phyloP scores from a whole-genome alignment of 805 yeast species.

The Myxozyma neotropica region DNA sequence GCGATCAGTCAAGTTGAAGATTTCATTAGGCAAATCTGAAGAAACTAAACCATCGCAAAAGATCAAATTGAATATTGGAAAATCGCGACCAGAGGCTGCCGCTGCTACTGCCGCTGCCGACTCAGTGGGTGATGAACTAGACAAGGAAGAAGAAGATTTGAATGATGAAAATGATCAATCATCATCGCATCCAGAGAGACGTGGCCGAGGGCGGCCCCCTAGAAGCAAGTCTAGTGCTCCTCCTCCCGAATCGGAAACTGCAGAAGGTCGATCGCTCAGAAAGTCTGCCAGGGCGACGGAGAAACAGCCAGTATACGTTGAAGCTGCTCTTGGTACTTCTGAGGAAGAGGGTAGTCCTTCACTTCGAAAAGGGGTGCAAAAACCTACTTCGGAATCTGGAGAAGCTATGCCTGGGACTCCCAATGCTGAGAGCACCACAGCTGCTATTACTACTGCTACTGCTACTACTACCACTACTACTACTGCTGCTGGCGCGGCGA shows the following conservation, averaged over 20 bases:
- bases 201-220: constrained; percentile 33
- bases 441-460: not conserved
- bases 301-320: constrained; percentile 6
- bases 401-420: not conserved
- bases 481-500: not conserved
- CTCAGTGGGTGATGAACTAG: constrained; percentile 27
- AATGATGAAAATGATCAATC: constrained; percentile 16
- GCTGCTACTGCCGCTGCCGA: constrained; percentile 24
- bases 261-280: constrained; percentile 1
- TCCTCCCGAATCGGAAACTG: not conserved
- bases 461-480: too few relatives aligned
- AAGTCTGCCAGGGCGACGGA: constrained; percentile 2
- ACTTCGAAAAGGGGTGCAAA: not conserved
- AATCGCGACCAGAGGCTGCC: constrained; percentile 23
- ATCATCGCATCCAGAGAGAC: constrained; percentile 29
- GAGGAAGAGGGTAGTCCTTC: not conserved
- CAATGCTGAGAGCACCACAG: not conserved
- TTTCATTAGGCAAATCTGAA: constrained; percentile 23
- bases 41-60: constrained; percentile 25
- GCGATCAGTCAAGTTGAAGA: constrained; percentile 29
- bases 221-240: not conserved
- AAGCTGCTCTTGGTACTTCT: not conserved
- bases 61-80: constrained; percentile 29
- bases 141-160: constrained; percentile 31
- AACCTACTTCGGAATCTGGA: not conserved